Conservation (phyloP, 176 grass and related monocot genomes). For the Puccinellia tenuiflora region DNA sequence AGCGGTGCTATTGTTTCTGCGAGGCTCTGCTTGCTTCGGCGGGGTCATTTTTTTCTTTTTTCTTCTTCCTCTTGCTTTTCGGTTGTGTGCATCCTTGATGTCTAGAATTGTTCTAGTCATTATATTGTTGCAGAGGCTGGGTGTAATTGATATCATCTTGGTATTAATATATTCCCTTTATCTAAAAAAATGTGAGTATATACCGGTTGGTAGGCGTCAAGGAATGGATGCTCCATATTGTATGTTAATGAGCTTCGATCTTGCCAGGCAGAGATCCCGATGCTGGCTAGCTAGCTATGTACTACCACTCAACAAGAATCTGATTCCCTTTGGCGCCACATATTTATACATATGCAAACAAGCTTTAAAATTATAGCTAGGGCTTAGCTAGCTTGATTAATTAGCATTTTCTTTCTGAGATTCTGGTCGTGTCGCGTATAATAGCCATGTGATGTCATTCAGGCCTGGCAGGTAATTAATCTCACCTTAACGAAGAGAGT, state of each 20-base stretch:
- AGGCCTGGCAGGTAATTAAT: neutral
- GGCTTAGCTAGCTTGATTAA: neutral
- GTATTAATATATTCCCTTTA: too few relatives aligned
- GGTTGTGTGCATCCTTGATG: too few relatives aligned
- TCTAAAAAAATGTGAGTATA: too few relatives aligned
- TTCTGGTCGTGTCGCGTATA: neutral
- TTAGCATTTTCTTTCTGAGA: constrained; percentile 15
- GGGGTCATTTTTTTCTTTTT: too few relatives aligned
- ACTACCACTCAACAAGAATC: constrained; percentile 13
- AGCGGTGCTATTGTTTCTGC: too few relatives aligned
- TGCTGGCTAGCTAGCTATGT: neutral
- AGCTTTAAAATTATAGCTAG: neutral
- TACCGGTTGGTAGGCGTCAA: constrained; percentile 9
- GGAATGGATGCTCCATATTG: constrained; percentile 31
- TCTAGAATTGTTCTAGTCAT: too few relatives aligned
- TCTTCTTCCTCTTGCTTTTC: too few relatives aligned
- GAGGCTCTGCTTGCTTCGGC: too few relatives aligned
- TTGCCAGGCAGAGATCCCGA: constrained; percentile 41
- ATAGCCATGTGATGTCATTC: neutral
- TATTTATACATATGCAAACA: neutral
- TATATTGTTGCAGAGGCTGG: too few relatives aligned
- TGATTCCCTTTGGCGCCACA: constrained; percentile 27
- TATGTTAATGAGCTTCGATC: constrained; percentile 39
- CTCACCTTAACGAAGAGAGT: neutral
- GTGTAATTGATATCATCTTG: too few relatives aligned